Evolutionary conservation across 1,284 basidiomycete genomes (phyloP), one percentile per base, ranked within the genome.

Genomic region (Puccinia polysora): DNA sequence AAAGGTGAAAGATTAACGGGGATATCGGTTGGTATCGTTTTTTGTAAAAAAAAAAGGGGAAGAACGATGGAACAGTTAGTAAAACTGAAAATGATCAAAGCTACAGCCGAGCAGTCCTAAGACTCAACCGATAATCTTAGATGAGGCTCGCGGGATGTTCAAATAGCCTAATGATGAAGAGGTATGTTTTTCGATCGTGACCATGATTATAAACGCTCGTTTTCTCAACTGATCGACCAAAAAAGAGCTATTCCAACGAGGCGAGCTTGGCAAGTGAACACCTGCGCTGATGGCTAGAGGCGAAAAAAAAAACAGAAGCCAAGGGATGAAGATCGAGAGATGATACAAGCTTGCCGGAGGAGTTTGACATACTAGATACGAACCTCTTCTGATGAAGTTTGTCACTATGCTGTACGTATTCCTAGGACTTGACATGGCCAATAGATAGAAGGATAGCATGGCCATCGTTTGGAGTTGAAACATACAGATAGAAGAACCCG

Each of bases 241-340:
- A n/a, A 69, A 49, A 30, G 67, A 69, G 23, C 43, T 38, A 25
- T 47, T 34, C 67, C 67, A 69, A 20, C 45, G 56, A 23, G 67
- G 43, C 67, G 56, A 59, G 4, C 60, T 36, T 59, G 38, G 36
- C 10, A 59, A 38, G 28, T 59, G 58, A 38, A 20, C 58, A 15
- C 32, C 32, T n/a, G 58, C 20, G 38, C 15, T 23, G 36, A 59
- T 36, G 14, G 58, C 58, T 59, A 36, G 2, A 43, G 6, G 30
- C n/a, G n/a, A n/a, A n/a, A n/a, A n/a, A n/a, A n/a, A n/a, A n/a
- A n/a, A n/a, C n/a, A 56, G 20, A 1, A 2, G n/a, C 38, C 20
- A 2, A 7, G 32, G 53, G 52, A 34, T n/a, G 32, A 12, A 15
- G n/a, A n/a, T 56, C 28, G 53, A 30, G 8, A n/a, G n/a, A n/a